Conservation (phyloP, 139 green algal genomes). For the Diplosphaera chodatii region DNA sequence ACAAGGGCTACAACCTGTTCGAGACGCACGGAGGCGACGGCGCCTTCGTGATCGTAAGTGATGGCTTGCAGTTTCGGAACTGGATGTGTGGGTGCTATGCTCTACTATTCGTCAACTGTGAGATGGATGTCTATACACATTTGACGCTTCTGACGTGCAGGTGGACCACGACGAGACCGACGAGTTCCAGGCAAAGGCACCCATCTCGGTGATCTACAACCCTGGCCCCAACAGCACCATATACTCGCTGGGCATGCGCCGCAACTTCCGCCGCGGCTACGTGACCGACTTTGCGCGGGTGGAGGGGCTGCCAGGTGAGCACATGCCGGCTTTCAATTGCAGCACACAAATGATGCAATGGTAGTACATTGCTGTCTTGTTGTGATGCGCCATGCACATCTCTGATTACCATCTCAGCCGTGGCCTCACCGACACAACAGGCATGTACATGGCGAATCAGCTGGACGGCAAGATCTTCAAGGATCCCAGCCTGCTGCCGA, state of each 20-base stretch:
- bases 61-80: too few species aligned
- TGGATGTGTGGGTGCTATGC: too few species aligned
- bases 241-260: constrained; percentile 62
- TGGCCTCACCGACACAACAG: too few species aligned
- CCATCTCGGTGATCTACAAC: constrained; percentile 55
- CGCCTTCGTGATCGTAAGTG: constrained; percentile 59
- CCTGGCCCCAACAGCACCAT: constrained; percentile 61
- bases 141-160: too few species aligned
- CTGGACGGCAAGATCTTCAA: constrained; percentile 30
- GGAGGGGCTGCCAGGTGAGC: constrained; percentile 44
- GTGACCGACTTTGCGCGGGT: constrained; percentile 18
- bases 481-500: not conserved
- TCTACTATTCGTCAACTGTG: too few species aligned
- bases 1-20: constrained; percentile 72
- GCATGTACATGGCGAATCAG: constrained; percentile 84
- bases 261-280: constrained; percentile 52
- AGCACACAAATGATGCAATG: not conserved
- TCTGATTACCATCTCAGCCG: too few species aligned
- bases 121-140: too few species aligned
- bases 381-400: too few species aligned
- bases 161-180: constrained; percentile 64
- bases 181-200: constrained; percentile 18
- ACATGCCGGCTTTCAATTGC: not conserved
- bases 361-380: not conserved
- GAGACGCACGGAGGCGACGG: constrained; percentile 65